A percentile compares a stretch with the other conserved stretches of the same genome.
phyloP scores from a whole-genome alignment of 768 basidiomycete genomes.

The Mrakia hoshinonis region DNA sequence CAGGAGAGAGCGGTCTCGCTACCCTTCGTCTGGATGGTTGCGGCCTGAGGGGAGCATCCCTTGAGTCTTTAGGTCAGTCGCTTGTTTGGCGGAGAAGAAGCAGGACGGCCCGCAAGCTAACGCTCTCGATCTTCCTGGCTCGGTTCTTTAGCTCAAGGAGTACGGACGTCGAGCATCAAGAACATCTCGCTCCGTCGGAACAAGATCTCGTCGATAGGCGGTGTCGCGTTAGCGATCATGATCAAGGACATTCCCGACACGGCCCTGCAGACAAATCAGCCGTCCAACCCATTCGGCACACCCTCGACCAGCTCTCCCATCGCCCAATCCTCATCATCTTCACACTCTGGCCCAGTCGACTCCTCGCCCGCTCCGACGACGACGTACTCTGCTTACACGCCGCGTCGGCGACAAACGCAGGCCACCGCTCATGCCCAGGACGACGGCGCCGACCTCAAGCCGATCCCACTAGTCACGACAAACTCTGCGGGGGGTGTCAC shows the following conservation, averaged over 20 bases:
- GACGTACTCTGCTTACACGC: conserved; percentile 40
- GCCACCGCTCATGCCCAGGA: conserved; percentile 27
- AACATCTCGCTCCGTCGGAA: conserved; percentile 89
- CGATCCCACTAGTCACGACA: conserved; percentile 33
- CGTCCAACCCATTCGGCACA: conserved; percentile 35
- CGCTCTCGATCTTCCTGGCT: not conserved
- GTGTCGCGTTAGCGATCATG: conserved; percentile 88
- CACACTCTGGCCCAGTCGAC: conserved; percentile 2
- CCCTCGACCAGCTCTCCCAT: conserved; percentile 21
- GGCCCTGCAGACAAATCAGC: conserved; percentile 37
- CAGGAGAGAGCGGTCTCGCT: conserved; percentile 44
- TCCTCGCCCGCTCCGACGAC: not conserved
- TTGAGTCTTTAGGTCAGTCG: conserved; percentile 70
- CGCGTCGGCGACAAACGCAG: conserved; percentile 38
- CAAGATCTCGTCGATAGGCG: conserved; percentile 71
- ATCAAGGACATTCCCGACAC: conserved; percentile 80
- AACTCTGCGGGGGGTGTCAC: conserved; percentile 34
- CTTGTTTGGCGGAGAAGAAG: too few species aligned
- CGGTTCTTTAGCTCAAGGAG: conserved; percentile 56
- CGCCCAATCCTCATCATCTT: not conserved
- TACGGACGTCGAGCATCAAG: conserved; percentile 71
- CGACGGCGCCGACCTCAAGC: not conserved
- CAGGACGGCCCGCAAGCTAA: too few species aligned
- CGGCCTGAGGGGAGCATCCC: conserved; percentile 56
- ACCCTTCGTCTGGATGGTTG: conserved; percentile 87